Percentiles rank a stretch among this genome's conserved stretches.
These are phyloP conservation scores for Phytophthora agathidicida DNA, from an alignment of 352 stramenopile genomes.

Conservation along the genomic window DNA sequence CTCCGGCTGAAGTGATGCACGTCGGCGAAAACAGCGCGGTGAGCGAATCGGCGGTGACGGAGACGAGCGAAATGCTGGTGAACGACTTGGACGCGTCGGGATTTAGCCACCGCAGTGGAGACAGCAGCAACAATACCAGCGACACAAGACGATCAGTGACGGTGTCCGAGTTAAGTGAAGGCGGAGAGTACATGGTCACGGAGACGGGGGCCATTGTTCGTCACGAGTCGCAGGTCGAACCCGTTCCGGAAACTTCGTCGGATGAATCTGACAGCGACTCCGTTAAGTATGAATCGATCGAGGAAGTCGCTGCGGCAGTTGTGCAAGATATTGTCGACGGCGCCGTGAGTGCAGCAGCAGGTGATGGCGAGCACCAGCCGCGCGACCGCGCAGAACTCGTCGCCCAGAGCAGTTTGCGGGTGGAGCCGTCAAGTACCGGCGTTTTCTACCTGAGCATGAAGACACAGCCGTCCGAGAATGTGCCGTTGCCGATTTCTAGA, in stretches of 20 bases:
- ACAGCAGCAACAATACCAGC: slow-evolving; percentile 12
- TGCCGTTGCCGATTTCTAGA: not conserved
- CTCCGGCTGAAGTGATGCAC: not conserved
- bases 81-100: slow-evolving; percentile 27
- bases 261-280: not conserved
- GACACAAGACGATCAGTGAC: slow-evolving; percentile 16
- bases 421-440: slow-evolving; percentile 25
- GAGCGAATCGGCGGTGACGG: slow-evolving; percentile 20
- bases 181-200: slow-evolving; percentile 33
- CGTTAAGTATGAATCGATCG: slow-evolving; percentile 18
- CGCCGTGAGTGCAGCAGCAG: not conserved
- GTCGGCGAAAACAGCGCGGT: slow-evolving; percentile 18
- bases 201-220: slow-evolving; percentile 31
- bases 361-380: not conserved
- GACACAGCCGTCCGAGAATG: slow-evolving; percentile 10
- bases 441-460: slow-evolving; percentile 19
- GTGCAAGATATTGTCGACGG: slow-evolving; percentile 26
- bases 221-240: slow-evolving; percentile 6
- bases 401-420: slow-evolving; percentile 21
- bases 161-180: slow-evolving; percentile 27
- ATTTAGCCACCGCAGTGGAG: slow-evolving; percentile 16
- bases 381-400: slow-evolving; percentile 9
- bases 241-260: not conserved
- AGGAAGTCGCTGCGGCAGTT: slow-evolving; percentile 20
- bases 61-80: slow-evolving; percentile 24